Base-by-base conservation (phyloP, 352 stramenopile genomes). In the Globisporangium okanoganense region DNA sequence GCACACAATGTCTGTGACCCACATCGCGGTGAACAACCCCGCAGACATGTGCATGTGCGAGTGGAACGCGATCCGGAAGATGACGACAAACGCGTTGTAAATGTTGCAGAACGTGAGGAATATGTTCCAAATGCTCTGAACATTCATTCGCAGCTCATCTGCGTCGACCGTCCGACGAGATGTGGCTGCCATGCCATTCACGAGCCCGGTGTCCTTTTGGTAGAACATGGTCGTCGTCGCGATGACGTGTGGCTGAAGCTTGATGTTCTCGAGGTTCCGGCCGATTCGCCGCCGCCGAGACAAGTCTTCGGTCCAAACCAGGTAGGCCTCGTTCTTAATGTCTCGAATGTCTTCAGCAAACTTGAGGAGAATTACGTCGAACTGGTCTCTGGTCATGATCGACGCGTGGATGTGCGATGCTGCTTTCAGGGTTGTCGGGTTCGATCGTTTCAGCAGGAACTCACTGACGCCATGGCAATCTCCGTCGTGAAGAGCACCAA, bases 1-100 rank as follows among this genome's bases (percentile, higher is more conserved):
- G 18, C 82, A 84, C 5, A 68, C 27, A 0, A 88, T 47, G 41
- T 94, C 82, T 8, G 76, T 36, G n/a, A 73, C 45, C 62, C 67
- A 66, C 20, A 90, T 55, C 0, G 52, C 56, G 0, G 41, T 62
- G 43, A 74, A 76, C 1, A 54, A 35, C 0, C 31, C 53, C 6
- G 22, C 43, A 0, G 72, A 72, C 38, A 72, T 69, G 29, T 84
- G 64, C 29, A 88, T 47, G 27, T 86, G 70, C 0, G 70, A 67
- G 49, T 90, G 68, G 31, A 92, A 92, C 20, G 75, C 74, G 51
- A 92, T 82, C 0, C 81, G 81, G 41, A 92, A 87, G 24, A 94
- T 75, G 45, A 89, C 62, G 16, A 74, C 73, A 10, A 86, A 72
- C 5, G 82, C 67, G 40, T 87, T 92, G 64, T 88, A 94, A 0